Percentiles rank a stretch among this genome's conserved stretches.
These are phyloP conservation scores for Lepidium africanum DNA, from an alignment of 345 rosid genomes.

Conservation along the genomic window DNA sequence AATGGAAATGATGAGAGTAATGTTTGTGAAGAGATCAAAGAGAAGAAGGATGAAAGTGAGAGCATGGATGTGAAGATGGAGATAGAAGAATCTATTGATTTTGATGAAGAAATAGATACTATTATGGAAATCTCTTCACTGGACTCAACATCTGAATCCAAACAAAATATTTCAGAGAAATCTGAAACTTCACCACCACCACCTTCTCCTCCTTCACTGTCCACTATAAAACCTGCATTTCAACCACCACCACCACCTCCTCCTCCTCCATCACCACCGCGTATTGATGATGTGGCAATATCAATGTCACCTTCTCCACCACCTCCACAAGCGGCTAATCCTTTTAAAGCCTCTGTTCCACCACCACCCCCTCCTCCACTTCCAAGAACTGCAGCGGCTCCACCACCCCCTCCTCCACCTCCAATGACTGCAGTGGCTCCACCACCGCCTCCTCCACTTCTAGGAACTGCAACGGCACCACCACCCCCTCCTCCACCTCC, in stretches of 20 bases:
- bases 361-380: conserved; percentile 19
- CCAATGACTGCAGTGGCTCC: neutral
- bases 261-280: conserved; percentile 2
- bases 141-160: conserved; percentile 10
- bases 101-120: conserved; percentile 10
- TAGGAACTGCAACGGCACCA: neutral
- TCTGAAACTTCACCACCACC: neutral
- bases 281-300: neutral
- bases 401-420: conserved; percentile 26
- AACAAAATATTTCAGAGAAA: neutral
- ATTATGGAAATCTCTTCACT: conserved; percentile 7
- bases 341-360: neutral
- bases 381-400: neutral
- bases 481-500: conserved; percentile 27
- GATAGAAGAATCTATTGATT: conserved; percentile 12
- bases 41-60: conserved; percentile 12
- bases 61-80: conserved; percentile 7
- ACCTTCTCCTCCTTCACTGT: conserved; percentile 1
- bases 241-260: conserved; percentile 10
- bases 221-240: neutral
- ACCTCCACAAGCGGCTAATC: conserved; percentile 1
- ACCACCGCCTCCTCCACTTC: conserved; percentile 25
- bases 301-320: neutral
- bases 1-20: conserved; percentile 15
- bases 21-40: conserved; percentile 20